Conservation (phyloP, 2,329 filamentous ascomycete genomes). For the Colletotrichum melonis region DNA sequence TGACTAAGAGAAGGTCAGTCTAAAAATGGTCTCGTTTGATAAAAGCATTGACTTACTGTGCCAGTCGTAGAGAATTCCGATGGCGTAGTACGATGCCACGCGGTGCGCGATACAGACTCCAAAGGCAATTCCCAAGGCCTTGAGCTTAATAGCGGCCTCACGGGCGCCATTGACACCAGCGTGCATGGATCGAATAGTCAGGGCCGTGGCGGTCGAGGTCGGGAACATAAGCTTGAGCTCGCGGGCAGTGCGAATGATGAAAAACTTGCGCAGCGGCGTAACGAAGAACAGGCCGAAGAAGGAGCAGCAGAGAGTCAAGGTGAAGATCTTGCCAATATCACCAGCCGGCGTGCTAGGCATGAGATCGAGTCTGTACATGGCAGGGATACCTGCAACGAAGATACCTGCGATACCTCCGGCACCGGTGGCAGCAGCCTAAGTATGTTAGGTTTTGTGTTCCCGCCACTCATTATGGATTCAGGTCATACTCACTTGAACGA, state of each 20-base stretch:
- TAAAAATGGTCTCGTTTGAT: too few relatives aligned
- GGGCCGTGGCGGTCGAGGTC: constrained; percentile 68
- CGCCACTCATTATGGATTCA: fast-evolving
- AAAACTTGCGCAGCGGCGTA: constrained; percentile 74
- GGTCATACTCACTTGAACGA: neutral
- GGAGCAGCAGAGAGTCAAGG: constrained; percentile 70
- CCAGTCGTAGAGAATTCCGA: constrained; percentile 71
- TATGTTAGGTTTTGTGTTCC: neutral
- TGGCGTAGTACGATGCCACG: constrained; percentile 68
- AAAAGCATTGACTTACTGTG: constrained; percentile 42
- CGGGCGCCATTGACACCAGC: constrained; percentile 61
- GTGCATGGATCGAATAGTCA: constrained; percentile 74
- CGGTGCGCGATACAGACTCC: constrained; percentile 61
- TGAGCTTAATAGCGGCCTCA: constrained; percentile 67
- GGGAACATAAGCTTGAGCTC: constrained; percentile 71
- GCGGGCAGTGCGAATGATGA: constrained; percentile 73
- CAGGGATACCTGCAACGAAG: constrained; percentile 70
- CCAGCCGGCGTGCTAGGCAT: constrained; percentile 60
- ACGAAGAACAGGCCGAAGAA: constrained; percentile 75
- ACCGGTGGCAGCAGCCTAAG: constrained; percentile 68
- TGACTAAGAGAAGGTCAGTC: constrained; percentile 39
- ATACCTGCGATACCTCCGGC: constrained; percentile 68
- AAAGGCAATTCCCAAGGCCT: constrained; percentile 64
- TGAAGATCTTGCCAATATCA: constrained; percentile 69
- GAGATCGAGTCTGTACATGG: constrained; percentile 67